Evolutionary conservation across 139 green algal genomes (phyloP), one percentile per base, ranked within the genome.

Genomic region (Yamagishiella unicocca): DNA sequence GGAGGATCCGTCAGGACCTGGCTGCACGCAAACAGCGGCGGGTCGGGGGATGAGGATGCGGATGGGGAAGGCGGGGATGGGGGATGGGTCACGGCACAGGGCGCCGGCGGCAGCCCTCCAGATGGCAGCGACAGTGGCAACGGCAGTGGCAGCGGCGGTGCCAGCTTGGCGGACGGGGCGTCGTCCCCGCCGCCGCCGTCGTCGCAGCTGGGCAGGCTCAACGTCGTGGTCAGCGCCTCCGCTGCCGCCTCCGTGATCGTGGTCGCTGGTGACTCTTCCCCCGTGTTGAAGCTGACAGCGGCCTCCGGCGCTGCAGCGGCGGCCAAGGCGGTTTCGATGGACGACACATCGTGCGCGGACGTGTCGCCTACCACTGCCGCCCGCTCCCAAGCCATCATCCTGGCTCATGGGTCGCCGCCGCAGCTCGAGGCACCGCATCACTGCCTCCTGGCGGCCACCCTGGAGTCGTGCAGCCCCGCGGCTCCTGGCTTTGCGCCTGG

Each of bases 391-490:
- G 45, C 46, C 0, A 45, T 66, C 4, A 82, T 82, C 21, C 53
- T 82, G 46, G 53, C 19, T 4, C 76, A 37, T 22, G 76, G 53
- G 33, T 83, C 76, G 35, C 76, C 33, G 50, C 76, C 76, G 25
- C 22, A 24, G 53, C 54, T 40, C 22, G 53, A 33, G 8, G 46
- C 29, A 25, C 4, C 53, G 0, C 1, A 24, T 0, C 33, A 71
- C 53, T 71, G 53, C 35, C 38, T 17, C 14, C 76, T 83, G 35
- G 76, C 50, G 3, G 54, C 76, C n/a, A 83, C 50, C 0, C 76
- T 83, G 76, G 76, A 83, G n/a, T 53, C 76, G 0, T 21, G 19
- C 5, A 67, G 74, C 74, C 24, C 42, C 31, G 74, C 27, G 42
- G 33, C 67, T 10, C 37, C 21, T 4, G 35, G 0, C 3, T 19